Evolutionary conservation across 2,329 filamentous ascomycete genomes (phyloP).

Genomic region (Trichoderma endophyticum): DNA sequence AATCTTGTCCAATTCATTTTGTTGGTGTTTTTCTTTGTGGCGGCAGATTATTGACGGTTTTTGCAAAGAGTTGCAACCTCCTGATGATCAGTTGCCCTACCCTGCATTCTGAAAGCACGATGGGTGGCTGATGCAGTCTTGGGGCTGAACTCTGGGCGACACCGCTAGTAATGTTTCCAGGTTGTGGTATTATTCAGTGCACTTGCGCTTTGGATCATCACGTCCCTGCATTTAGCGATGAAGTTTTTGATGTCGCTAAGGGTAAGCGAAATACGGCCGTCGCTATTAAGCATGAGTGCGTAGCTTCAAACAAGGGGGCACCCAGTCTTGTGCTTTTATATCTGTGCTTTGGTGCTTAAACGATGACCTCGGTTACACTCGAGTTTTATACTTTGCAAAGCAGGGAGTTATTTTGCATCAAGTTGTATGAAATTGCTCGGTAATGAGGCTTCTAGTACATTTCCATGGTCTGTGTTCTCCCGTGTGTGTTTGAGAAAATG

Average conservation of each 20-base stretch:
- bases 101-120: neutral
- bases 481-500: neutral
- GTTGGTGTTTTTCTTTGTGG: neutral
- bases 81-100: neutral
- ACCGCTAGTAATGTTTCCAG: neutral
- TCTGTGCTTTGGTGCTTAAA: neutral
- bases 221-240: neutral
- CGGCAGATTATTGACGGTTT: neutral
- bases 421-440: neutral
- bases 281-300: neutral
- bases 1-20: neutral
- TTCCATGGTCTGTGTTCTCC: neutral
- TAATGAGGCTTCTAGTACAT: neutral
- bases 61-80: neutral
- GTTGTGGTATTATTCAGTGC: neutral
- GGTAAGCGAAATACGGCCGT: constrained; percentile 8
- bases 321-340: neutral
- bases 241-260: neutral
- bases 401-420: neutral
- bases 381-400: neutral
- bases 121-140: neutral
- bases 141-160: neutral
- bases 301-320: neutral
- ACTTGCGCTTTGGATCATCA: neutral
- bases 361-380: neutral